Conservation (phyloP, 169 alveolate genomes). For the Plasmodium gonderi region DNA sequence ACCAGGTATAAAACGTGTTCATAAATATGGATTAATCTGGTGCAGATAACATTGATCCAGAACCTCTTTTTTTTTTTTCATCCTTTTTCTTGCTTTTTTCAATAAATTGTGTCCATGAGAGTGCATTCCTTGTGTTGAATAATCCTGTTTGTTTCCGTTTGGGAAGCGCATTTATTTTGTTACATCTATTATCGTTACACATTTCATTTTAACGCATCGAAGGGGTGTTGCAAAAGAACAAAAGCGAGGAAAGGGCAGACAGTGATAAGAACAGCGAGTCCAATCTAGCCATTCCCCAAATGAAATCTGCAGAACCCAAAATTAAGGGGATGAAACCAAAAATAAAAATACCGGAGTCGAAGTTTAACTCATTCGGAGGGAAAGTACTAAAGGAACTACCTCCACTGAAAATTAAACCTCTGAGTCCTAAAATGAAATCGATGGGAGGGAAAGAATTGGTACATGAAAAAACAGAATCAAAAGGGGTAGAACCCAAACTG, state of each 20-base stretch:
- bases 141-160: too few species aligned
- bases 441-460: not conserved
- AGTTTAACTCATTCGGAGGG: not conserved
- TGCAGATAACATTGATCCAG: too few species aligned
- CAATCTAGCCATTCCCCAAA: not conserved
- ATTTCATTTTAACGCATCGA: not conserved
- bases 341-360: conserved; percentile 14
- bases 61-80: not conserved
- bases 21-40: too few species aligned
- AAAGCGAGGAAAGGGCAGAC: not conserved
- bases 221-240: not conserved
- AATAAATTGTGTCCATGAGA: too few species aligned
- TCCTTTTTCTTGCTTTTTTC: too few species aligned
- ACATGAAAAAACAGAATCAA: not conserved
- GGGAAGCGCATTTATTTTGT: not conserved
- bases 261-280: not conserved
- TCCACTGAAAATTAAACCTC: not conserved
- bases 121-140: too few species aligned
- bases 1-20: conserved; percentile 42
- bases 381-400: not conserved
- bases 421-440: not conserved
- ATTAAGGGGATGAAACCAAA: conserved; percentile 13
- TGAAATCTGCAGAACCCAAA: not conserved
- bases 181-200: not conserved
- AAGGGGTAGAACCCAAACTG: not conserved